phyloP scores from a whole-genome alignment of 768 basidiomycete species.

The Trametes maxima region DNA sequence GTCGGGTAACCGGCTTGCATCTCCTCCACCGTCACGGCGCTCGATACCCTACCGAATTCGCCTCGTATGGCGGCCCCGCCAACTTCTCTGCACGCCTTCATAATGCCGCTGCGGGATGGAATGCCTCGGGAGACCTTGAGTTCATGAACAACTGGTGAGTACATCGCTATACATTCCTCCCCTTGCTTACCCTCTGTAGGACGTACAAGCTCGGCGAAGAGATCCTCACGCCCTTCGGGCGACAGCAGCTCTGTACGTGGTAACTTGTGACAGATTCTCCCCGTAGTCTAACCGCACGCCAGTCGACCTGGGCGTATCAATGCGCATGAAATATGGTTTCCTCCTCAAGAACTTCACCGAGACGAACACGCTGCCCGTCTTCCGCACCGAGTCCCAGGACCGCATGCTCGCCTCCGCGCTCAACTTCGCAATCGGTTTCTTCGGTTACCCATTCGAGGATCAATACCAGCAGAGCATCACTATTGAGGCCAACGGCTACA shows the following conservation, averaged over 20 bases:
- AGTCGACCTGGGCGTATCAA: conserved; percentile 47
- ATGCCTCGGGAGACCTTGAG: conserved; percentile 60
- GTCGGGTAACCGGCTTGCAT: conserved; percentile 73
- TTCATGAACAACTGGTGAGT: conserved; percentile 85
- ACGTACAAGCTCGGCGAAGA: conserved; percentile 91
- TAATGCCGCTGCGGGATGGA: conserved; percentile 57
- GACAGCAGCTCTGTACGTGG: conserved; percentile 77
- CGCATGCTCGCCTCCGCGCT: conserved; percentile 56
- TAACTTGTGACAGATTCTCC: neutral
- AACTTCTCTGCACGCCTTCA: conserved; percentile 59
- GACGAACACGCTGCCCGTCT: conserved; percentile 46
- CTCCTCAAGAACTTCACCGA: conserved; percentile 45
- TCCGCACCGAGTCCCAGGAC: conserved; percentile 55
- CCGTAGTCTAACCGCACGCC: neutral
- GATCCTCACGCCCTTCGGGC: conserved; percentile 86
- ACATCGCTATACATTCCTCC: neutral
- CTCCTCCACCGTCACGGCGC: conserved; percentile 85
- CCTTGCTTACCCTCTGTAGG: conserved; percentile 44
- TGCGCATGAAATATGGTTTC: conserved; percentile 46
- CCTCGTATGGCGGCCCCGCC: conserved; percentile 65
- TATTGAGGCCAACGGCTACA: conserved; percentile 44
- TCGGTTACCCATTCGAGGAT: conserved; percentile 46
- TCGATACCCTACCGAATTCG: conserved; percentile 62
- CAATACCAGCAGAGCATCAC: conserved; percentile 50
- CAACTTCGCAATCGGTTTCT: conserved; percentile 56